A percentile compares a stretch with the other conserved stretches of the same genome.
These are phyloP conservation scores for Ampelocalamus luodianensis DNA, from an alignment of 176 grass and related monocot genomes.

Conservation along the genomic window DNA sequence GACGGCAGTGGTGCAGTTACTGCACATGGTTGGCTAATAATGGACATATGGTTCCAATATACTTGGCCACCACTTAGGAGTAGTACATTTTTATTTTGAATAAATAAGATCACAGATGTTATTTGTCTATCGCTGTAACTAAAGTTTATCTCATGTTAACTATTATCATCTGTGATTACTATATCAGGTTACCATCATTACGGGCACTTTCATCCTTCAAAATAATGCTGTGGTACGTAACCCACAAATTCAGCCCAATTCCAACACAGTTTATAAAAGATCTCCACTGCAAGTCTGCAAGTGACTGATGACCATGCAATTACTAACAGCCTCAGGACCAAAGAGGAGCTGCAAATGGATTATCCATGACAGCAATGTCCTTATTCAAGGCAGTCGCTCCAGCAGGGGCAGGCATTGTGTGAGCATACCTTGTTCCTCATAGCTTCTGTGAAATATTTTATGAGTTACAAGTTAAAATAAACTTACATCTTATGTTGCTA, in stretches of 20 bases:
- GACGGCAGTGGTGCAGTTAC: neutral
- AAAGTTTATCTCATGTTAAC: neutral
- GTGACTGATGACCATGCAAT: neutral
- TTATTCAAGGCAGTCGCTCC: slow-evolving; percentile 71
- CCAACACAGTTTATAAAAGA: neutral
- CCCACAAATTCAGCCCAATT: neutral
- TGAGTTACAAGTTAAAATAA: no score
- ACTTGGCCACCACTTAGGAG: neutral
- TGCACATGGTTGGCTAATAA: neutral
- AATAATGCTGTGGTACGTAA: slow-evolving; percentile 69
- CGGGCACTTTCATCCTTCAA: slow-evolving; percentile 54
- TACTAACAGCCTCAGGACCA: slow-evolving; percentile 62
- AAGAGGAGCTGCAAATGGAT: slow-evolving; percentile 75
- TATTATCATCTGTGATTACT: neutral
- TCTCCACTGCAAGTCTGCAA: neutral
- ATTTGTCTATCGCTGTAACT: neutral
- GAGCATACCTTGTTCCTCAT: slow-evolving; percentile 30
- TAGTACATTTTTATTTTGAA: neutral
- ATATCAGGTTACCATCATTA: slow-evolving; percentile 57
- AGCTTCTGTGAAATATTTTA: neutral
- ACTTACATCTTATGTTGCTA: no score
- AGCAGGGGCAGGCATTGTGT: slow-evolving; percentile 61
- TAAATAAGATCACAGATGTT: neutral
- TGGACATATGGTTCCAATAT: neutral
- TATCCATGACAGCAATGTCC: slow-evolving; percentile 63